Evolutionary conservation across 169 alveolate species (phyloP).

Genomic region (Plasmodium fragile): DNA sequence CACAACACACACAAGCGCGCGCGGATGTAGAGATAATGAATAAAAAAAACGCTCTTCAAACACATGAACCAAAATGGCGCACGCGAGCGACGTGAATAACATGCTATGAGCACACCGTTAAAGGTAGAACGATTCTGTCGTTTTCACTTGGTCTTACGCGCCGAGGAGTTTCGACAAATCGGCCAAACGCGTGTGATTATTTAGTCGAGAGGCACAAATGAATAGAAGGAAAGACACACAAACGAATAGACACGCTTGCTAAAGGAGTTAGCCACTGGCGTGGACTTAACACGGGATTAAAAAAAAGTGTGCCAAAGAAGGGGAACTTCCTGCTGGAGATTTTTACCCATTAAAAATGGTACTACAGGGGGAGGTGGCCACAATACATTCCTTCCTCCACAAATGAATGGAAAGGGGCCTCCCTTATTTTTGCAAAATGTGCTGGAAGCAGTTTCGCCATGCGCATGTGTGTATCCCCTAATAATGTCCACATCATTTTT

Average conservation of each 20-base stretch:
- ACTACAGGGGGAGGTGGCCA: neutral
- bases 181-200: neutral
- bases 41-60: neutral
- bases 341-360: neutral
- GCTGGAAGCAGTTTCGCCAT: neutral
- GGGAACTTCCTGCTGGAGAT: neutral
- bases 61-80: neutral
- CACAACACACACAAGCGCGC: neutral
- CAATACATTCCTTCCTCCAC: neutral
- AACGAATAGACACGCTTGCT: neutral
- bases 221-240: neutral
- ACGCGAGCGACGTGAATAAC: neutral
- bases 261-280: neutral
- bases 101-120: neutral
- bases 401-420: neutral
- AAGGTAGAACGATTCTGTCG: slow-evolving; percentile 8
- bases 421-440: neutral
- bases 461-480: neutral
- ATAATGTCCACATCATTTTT: neutral
- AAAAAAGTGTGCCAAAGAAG: neutral
- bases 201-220: neutral
- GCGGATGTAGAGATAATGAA: neutral
- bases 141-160: neutral
- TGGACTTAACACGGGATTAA: neutral
- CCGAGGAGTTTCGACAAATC: neutral